A percentile compares a stretch with the other conserved stretches of the same genome.
These are phyloP conservation scores for Arthrinium puccinioides DNA, from an alignment of 2,329 filamentous ascomycete species.

Conservation along the genomic window DNA sequence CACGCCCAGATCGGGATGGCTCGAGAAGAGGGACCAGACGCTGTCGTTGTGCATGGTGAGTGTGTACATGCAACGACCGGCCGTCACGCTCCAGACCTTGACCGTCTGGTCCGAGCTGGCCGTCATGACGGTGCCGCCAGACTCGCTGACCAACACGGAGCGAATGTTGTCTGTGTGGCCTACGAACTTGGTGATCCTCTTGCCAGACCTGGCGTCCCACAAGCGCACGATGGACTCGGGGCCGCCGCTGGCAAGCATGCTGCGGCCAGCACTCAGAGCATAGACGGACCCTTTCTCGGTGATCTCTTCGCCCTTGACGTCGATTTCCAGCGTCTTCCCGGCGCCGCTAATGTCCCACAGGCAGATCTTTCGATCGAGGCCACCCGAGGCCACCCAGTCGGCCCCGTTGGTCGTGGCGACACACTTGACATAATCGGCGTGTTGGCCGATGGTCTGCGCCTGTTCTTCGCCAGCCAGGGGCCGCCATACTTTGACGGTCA, in stretches of 20 bases:
- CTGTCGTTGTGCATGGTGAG: slow-evolving; percentile 99
- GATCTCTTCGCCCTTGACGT: slow-evolving; percentile 75
- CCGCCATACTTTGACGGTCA: slow-evolving; percentile 88
- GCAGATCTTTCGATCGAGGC: slow-evolving; percentile 84
- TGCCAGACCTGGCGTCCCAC: slow-evolving; percentile 85
- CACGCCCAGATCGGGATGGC: slow-evolving; percentile 74
- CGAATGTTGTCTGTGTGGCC: slow-evolving; percentile 94
- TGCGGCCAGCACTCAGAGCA: slow-evolving; percentile 72
- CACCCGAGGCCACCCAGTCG: slow-evolving; percentile 89
- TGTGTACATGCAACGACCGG: slow-evolving; percentile 93
- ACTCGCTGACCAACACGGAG: slow-evolving; percentile 80
- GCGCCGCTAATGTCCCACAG: slow-evolving; percentile 89
- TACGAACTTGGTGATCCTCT: slow-evolving; percentile 90
- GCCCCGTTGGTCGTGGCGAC: slow-evolving; percentile 66
- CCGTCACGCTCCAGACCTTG: slow-evolving; percentile 95
- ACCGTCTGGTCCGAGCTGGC: slow-evolving; percentile 94
- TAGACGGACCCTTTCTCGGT: slow-evolving; percentile 93
- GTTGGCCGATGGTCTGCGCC: slow-evolving; percentile 79
- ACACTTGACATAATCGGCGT: slow-evolving; percentile 95
- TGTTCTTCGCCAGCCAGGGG: slow-evolving; percentile 60
- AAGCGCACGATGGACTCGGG: slow-evolving; percentile 89
- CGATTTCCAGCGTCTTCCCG: slow-evolving; percentile 81
- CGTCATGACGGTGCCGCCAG: slow-evolving; percentile 86
- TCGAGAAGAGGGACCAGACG: slow-evolving; percentile 91
- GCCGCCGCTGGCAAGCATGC: slow-evolving; percentile 82